Evolutionary conservation across 2,329 filamentous ascomycete genomes (phyloP).

Genomic region (Talaromyces verruculosus): DNA sequence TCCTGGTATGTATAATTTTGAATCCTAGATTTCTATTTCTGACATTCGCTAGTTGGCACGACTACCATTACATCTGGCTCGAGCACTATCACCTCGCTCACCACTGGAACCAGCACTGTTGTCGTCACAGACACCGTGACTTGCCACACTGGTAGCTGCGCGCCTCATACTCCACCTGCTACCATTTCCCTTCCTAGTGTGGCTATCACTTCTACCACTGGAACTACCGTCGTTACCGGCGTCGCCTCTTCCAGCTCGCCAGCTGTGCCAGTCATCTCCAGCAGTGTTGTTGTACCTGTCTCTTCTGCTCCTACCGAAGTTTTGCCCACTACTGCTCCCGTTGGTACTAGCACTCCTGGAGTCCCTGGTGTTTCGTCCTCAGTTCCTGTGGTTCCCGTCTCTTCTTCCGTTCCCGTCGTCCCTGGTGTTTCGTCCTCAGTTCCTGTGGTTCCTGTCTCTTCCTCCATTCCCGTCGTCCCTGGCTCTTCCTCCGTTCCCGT

Average conservation of each 20-base stretch:
- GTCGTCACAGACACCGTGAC: conserved; percentile 20
- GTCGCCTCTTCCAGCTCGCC: not conserved
- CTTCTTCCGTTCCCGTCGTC: not conserved
- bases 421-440: not conserved
- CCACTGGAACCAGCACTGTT: conserved; percentile 18
- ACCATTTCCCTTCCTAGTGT: not conserved
- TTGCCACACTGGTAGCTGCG: conserved; percentile 18
- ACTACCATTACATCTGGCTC: conserved; percentile 20
- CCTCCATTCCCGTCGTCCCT: not conserved
- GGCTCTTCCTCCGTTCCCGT: not conserved
- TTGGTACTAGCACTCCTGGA: not conserved
- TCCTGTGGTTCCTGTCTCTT: not conserved
- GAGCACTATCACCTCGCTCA: conserved; percentile 13
- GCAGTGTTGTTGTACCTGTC: not conserved
- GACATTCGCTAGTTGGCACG: conserved; percentile 11
- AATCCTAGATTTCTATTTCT: not conserved
- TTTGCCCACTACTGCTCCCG: conserved; percentile 2
- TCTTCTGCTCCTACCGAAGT: not conserved
- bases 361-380: not conserved
- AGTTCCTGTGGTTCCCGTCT: not conserved
- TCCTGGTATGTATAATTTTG: conserved; percentile 14
- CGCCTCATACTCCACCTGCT: conserved; percentile 13
- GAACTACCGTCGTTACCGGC: not conserved
- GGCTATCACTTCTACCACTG: not conserved
- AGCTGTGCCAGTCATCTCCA: not conserved